A percentile compares a stretch with the other conserved stretches of the same genome.
Evolutionary conservation across 331 rosid species (phyloP).

Genomic region (Pyrus hybrid): DNA sequence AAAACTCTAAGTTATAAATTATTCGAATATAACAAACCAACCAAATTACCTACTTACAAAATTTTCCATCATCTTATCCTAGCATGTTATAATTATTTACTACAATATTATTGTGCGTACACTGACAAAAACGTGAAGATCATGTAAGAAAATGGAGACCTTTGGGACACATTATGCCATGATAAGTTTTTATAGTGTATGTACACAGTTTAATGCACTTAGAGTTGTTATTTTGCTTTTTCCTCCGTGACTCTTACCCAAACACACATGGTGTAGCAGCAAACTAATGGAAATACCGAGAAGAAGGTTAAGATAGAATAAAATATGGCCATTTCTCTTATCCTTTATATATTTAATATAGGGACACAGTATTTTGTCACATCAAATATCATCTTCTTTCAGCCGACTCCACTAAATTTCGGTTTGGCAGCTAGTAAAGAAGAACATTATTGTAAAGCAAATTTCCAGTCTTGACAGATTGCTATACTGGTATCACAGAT

Average conservation of each 20-base stretch:
- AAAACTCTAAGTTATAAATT: background rate
- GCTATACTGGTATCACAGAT: background rate
- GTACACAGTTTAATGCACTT: constrained; percentile 1
- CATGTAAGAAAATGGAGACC: background rate
- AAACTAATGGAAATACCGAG: constrained; percentile 3
- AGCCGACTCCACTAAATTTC: constrained; percentile 7
- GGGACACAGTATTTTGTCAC: background rate
- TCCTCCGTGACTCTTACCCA: background rate
- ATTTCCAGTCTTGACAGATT: background rate
- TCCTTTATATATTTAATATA: background rate
- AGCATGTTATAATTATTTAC: too few relatives aligned
- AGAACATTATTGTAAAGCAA: background rate
- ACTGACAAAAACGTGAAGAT: background rate
- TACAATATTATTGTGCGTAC: background rate
- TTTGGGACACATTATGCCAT: constrained; percentile 10
- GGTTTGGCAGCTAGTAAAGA: background rate
- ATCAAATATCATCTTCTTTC: constrained; percentile 4
- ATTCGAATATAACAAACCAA: background rate
- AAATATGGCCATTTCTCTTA: constrained; percentile 16
- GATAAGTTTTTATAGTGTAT: background rate
- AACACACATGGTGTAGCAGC: constrained; percentile 20
- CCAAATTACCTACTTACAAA: background rate
- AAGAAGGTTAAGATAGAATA: background rate
- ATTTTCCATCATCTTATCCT: background rate
- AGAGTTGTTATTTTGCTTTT: background rate